These are phyloP conservation scores for Primulina eburnea DNA, from an alignment of 257 asterid genomes.

Conservation along the genomic window DNA sequence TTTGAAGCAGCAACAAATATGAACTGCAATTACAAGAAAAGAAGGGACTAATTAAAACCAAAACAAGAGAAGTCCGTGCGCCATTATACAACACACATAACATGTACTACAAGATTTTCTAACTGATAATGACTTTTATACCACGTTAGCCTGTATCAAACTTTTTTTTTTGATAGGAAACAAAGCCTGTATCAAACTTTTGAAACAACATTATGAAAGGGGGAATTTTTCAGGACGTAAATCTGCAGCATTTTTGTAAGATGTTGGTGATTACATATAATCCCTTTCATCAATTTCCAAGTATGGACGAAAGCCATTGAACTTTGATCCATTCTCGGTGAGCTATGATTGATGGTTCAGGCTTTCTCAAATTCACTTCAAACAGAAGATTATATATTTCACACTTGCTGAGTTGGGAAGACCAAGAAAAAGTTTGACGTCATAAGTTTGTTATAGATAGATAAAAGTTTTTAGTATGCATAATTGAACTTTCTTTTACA, in stretches of 20 bases:
- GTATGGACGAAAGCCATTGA: not conserved
- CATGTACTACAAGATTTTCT: not conserved
- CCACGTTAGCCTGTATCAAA: not conserved
- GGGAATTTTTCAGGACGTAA: not conserved
- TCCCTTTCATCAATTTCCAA: slow-evolving; percentile 6
- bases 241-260: not conserved
- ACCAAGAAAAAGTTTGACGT: too few relatives aligned
- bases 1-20: slow-evolving; percentile 82
- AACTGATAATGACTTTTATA: not conserved
- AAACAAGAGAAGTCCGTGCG: slow-evolving; percentile 16
- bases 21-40: slow-evolving; percentile 53
- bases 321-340: not conserved
- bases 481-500: not conserved
- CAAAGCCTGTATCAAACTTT: not conserved
- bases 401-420: not conserved
- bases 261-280: not conserved
- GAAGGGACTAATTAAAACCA: slow-evolving; percentile 1
- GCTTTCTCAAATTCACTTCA: not conserved
- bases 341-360: not conserved
- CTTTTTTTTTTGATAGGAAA: too few relatives aligned
- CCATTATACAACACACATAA: not conserved
- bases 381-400: not conserved
- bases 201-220: slow-evolving; percentile 15
- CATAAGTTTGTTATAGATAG: not conserved
- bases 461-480: not conserved